Percentiles rank a stretch among this genome's conserved stretches.
These are phyloP conservation scores for Russula earlei DNA, from an alignment of 768 basidiomycete species.

Conservation along the genomic window DNA sequence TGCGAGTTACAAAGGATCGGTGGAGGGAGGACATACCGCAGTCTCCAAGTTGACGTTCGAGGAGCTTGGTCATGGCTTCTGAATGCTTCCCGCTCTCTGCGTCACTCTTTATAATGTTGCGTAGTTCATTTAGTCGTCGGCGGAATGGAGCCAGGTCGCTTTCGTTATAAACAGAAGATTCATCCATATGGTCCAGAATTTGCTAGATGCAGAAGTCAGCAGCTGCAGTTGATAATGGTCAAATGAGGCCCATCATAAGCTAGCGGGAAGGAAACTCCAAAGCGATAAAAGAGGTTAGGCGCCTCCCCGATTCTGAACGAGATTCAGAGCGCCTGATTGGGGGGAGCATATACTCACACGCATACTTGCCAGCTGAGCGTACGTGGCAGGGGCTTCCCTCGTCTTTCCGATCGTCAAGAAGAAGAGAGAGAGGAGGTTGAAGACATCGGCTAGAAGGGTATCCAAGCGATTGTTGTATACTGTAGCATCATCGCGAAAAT, in stretches of 20 bases:
- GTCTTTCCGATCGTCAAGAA: slow-evolving; percentile 98
- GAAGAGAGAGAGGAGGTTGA: slow-evolving; percentile 89
- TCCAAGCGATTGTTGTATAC: slow-evolving; percentile 85
- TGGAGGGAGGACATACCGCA: slow-evolving; percentile 53
- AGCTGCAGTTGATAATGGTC: background rate
- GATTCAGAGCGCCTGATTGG: background rate
- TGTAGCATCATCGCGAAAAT: slow-evolving; percentile 71
- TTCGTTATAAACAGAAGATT: slow-evolving; percentile 90
- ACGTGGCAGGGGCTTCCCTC: slow-evolving; percentile 87
- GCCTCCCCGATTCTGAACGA: slow-evolving; percentile 1
- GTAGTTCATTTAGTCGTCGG: slow-evolving; percentile 68
- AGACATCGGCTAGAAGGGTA: slow-evolving; percentile 92
- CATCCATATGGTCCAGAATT: slow-evolving; percentile 93
- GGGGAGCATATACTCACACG: slow-evolving; percentile 52
- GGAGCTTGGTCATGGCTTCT: slow-evolving; percentile 76
- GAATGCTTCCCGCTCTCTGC: slow-evolving; percentile 75
- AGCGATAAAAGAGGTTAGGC: background rate
- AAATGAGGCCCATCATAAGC: background rate
- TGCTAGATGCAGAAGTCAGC: slow-evolving; percentile 41
- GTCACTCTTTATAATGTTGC: slow-evolving; percentile 79
- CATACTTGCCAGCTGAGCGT: slow-evolving; percentile 95
- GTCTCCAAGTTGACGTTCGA: slow-evolving; percentile 85
- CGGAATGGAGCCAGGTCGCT: slow-evolving; percentile 84
- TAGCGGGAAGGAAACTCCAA: background rate
- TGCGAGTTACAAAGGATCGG: background rate